Base-by-base conservation (phyloP, 768 basidiomycete species). In the Filobasidium wieringae region DNA sequence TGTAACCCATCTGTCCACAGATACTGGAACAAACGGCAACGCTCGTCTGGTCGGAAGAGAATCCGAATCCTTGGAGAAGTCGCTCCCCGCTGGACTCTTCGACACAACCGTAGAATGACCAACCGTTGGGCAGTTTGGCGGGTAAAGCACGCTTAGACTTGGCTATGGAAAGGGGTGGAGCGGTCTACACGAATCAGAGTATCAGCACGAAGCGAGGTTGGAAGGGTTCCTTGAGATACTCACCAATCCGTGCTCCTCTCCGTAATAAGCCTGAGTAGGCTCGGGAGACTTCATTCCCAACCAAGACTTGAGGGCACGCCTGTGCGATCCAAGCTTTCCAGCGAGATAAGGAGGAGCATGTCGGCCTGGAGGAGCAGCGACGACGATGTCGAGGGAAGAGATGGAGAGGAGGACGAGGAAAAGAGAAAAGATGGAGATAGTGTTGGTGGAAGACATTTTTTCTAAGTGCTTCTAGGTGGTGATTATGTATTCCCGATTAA, bases 21-120 rank as follows among this genome's bases (percentile, higher is more conserved):
- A 69, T 59, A 17, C 64, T 67, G 34, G 71, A 49, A 59, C 72
- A 73, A 2, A 67, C 57, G 19, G 55, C 43, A 4, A 47, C 24
- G n/a, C 33, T 36, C 8, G 43, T 56, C 31, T 60, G 59, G 7
- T 30, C 32, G 1, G 69, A 69, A 2, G 69, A 68, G 60, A 69
- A 73, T 2, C 58, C 58, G 37, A 68, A 63, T 2, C 70, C 70
- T 41, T 63, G 52, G 12, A 73, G 62, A 22, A 73, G 61, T 32
- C 72, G 59, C 52, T 67, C 53, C n/a, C 64, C 58, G 27, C 59
- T 57, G 4, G 70, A 71, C 55, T 73, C 72, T 26, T 57, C 54
- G 31, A 72, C 66, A 61, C 72, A 73, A 17, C 69, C 72, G 17
- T 61, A 37, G 56, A 67, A 68, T 9, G 60, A 40, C 72, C 72